Base-by-base conservation (phyloP, 768 basidiomycete genomes). In the Podaxis pistillaris region DNA sequence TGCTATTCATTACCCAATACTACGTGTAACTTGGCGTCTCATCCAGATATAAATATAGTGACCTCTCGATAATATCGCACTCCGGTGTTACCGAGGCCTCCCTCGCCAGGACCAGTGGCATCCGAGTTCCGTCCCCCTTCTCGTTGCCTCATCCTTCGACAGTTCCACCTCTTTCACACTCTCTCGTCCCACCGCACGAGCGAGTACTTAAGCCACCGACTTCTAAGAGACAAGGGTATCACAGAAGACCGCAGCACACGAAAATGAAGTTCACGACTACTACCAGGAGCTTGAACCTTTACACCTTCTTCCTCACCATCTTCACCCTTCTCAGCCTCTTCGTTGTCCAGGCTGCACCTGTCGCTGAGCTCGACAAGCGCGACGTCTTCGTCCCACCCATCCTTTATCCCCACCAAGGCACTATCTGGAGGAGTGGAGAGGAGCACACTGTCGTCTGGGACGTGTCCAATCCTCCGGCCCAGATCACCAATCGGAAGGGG, bases 371-470 rank as follows among this genome's bases (percentile, higher is more conserved):
- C 26, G 70, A 67, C 36, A 46, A 65, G n/a, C 76, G 82, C 36
- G 83, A 85, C 58, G 83, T 85, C 6, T 85, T 76, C 69, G 77
- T 73, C 0, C 84, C 84, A 0, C 71, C 69, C 17, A 73, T 86
- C 60, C 66, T 66, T 22, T 75, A 67, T 41, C 84, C 84, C 0
- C 26, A 62, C 17, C 66, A 67, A 1, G 70, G 65, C 19, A 72
- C 74, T 17, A 68, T 76, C 40, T 86, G 84, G 83, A 65, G 64
- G 26, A 74, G 73, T 13, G 82, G 82, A 4, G 28, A 68, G 17
- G 70, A 62, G 4, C 77, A 76, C 61, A 74, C 69, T 55, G 82
- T 86, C 62, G 76, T 74, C 44, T 86, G 84, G 84, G 71, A 83
- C 63, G 74, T 70, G 6, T 74, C 79, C 19, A 65, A 70, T 58